Evolutionary conservation across 768 basidiomycete genomes (phyloP).

Genomic region (Lentinus brumalis): DNA sequence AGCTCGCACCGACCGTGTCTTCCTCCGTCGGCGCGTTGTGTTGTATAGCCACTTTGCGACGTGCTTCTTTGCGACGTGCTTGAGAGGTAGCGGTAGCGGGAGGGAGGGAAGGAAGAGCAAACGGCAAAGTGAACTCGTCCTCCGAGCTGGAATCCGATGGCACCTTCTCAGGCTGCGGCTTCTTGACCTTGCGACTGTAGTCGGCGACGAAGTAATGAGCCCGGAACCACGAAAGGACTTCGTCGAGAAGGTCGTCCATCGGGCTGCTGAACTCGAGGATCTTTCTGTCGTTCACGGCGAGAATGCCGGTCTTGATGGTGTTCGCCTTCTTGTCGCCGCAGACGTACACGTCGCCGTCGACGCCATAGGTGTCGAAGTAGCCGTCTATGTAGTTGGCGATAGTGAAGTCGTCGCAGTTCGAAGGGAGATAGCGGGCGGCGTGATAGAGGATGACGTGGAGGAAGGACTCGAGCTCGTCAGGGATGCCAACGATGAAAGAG

Average conservation of each 20-base stretch:
- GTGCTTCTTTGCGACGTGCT: neutral
- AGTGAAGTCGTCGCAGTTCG: neutral
- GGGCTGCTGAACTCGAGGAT: neutral
- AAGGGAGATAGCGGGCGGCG: conserved; percentile 7
- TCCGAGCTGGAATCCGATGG: neutral
- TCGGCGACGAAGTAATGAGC: neutral
- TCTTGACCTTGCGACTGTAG: neutral
- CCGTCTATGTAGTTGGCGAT: neutral
- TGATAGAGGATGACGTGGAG: conserved; percentile 14
- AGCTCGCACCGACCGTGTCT: neutral
- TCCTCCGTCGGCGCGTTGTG: neutral
- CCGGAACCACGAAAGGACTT: neutral
- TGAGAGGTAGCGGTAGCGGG: neutral
- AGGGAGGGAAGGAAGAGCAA: neutral
- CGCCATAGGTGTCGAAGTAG: conserved; percentile 4
- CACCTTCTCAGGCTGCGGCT: neutral
- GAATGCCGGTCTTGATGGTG: neutral
- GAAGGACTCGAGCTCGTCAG: conserved; percentile 22
- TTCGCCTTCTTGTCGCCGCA: conserved; percentile 8
- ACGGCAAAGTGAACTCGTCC: too few species aligned
- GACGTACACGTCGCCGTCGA: neutral
- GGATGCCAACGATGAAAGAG: neutral
- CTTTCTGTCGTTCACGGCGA: neutral
- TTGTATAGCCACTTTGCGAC: neutral
- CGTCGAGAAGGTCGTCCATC: neutral